Evolutionary conservation across 352 stramenopile species (phyloP), one percentile per base, ranked within the genome.

Genomic region (Globisporangium iwayamae): DNA sequence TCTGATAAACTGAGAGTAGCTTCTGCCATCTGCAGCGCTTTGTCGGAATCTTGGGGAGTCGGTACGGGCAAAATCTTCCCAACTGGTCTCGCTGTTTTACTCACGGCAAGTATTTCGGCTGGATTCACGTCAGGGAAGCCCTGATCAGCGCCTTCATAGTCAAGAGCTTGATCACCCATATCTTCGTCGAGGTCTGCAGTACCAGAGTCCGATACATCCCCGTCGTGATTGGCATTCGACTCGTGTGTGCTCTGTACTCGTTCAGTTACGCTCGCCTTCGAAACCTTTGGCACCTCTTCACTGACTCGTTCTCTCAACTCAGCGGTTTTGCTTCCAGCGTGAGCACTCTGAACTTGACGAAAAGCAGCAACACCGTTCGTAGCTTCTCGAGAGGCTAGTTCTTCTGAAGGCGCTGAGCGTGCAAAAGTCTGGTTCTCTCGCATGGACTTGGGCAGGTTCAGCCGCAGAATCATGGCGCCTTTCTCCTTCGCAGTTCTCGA

Each of bases 101-200:
- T 22, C 18, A 16, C 32, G 32, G 4, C n/a, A 32, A 18, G 4
- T 36, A 38, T 20, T 22, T 30, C 32, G 11, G 30, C 25, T 46
- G 51, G 25, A 25, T 25, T 50, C 14, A 22, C 13, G 41, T 6
- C 28, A 62, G 2, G 8, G 18, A 13, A n/a, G 6, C 20, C 7
- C 30, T 55, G 43, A 20, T 55, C 47, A 34, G 22, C n/a, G 11
- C 0, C 28, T 13, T 28, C 28, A 5, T 38, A n/a, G 16, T 51
- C 71, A 13, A 82, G 68, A 60, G 79, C 63, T 38, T 80, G 68
- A 25, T 71, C 72, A 39, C 54, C 60, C 10, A 48, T 20, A 41
- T 73, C 68, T 45, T 74, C 65, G 22, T 81, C 71, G 36, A 81
- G 25, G 30, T 79, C 69, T 56, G 76, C 66, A 34, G 72, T 78